phyloP scores from a whole-genome alignment of 1,139 yeast genomes.

The Geotrichum citri-aurantii region DNA sequence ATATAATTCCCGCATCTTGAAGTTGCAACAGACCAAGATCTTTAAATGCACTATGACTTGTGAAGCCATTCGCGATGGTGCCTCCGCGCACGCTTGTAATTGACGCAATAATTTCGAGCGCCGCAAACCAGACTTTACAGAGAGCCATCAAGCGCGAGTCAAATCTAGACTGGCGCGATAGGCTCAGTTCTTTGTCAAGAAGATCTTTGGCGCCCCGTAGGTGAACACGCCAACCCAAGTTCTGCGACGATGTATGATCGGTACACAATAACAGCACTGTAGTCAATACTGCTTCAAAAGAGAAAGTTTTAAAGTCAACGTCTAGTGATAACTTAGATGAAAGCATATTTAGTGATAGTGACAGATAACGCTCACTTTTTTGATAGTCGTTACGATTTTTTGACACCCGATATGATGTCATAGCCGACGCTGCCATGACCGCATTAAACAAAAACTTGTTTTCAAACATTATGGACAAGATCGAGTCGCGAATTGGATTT shows the following conservation, averaged over 20 bases:
- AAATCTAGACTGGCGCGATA: neutral
- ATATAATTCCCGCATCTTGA: conserved; percentile 7
- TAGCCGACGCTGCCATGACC: conserved; percentile 12
- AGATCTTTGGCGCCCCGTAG: conserved; percentile 15
- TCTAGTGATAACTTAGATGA: neutral
- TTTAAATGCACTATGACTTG: conserved; percentile 9
- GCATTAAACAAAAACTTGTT: conserved; percentile 8
- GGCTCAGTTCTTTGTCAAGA: conserved; percentile 3
- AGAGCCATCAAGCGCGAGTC: conserved; percentile 10
- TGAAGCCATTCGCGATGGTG: conserved; percentile 8
- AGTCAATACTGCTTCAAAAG: conserved; percentile 10
- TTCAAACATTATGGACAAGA: conserved; percentile 10
- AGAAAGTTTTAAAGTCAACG: neutral
- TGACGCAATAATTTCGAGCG: conserved; percentile 14
- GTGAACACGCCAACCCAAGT: conserved; percentile 15
- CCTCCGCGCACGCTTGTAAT: conserved; percentile 11
- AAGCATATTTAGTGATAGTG: conserved; percentile 7
- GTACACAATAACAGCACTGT: conserved; percentile 14
- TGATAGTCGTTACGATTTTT: conserved; percentile 3
- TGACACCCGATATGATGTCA: conserved; percentile 11
- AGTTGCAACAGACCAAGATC: conserved; percentile 6
- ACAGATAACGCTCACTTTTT: neutral
- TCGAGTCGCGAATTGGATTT: conserved; percentile 12
- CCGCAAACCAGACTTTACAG: conserved; percentile 17
- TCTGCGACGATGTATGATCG: conserved; percentile 12